Evolutionary conservation across 257 asterid species (phyloP), one percentile per base, ranked within the genome.

Genomic region (Marsdenia floribunda): DNA sequence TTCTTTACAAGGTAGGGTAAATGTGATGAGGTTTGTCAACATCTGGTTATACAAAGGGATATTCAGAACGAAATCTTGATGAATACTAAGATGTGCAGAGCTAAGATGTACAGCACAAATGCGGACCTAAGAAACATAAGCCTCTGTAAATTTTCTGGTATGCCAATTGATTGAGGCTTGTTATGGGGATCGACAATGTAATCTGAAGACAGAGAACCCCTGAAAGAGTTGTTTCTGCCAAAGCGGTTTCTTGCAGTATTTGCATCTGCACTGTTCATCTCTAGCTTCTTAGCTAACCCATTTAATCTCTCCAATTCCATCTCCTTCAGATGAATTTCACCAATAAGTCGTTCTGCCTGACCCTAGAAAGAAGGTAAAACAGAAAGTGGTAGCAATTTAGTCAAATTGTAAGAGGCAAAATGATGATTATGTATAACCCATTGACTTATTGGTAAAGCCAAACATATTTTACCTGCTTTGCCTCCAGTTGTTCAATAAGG

Each of bases 401-500:
- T 79, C 14, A 52, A n/a, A 29, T 7, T 21, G 4, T 50, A 64
- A 33, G 26, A 21, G 40, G 59, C 38, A 69, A 47, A 59, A 18
- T 15, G 46, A 66, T 21, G 53, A 24, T 35, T 66, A 15, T 66
- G 37, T 54, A 14, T 65, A 46, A 55, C 37, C 58, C 19, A 66
- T 49, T 63, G 29, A 40, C 35, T 5, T 29, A 29, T 67, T n/a
- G n/a, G n/a, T n/a, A n/a, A 42, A 63, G 53, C n/a, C 14, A n/a
- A 47, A 61, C 1, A 74, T 74, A 59, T 24, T 47, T 68, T 29
- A 92, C 99, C 96, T 92, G 98, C 70, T 95, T 95, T 50, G 82
- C 82, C 66, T 92, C 96, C 55, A 95, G 96, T 77, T 95, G 96
- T 86, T 92, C 99, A 37, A 92, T 87, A 79, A 88, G 88, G 89